Evolutionary conservation across 164 flowering plant species (phyloP).

Genomic region (Nymphaea colorata): DNA sequence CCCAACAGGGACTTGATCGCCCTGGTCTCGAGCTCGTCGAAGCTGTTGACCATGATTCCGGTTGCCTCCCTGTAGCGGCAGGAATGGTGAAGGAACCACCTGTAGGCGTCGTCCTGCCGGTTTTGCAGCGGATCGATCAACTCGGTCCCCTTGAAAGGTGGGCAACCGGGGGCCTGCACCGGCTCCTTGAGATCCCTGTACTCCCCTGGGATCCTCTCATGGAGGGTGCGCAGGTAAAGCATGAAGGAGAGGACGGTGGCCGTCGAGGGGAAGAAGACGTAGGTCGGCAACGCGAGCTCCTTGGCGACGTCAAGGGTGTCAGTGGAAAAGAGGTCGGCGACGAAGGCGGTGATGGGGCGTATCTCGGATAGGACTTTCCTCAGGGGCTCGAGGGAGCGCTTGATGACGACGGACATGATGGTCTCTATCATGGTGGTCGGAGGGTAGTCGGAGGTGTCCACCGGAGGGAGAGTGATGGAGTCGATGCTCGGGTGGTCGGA

Average conservation of each 20-base stretch:
- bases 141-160: slow-evolving; percentile 18
- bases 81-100: slow-evolving; percentile 11
- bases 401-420: slow-evolving; percentile 2
- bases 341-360: slow-evolving; percentile 12
- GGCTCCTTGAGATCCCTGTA: slow-evolving; percentile 19
- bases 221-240: slow-evolving; percentile 21
- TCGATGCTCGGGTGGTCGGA: slow-evolving; percentile 16
- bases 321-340: slow-evolving; percentile 30
- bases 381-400: not conserved
- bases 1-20: slow-evolving; percentile 11
- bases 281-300: slow-evolving; percentile 21
- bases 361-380: not conserved
- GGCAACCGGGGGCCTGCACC: slow-evolving; percentile 22
- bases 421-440: not conserved
- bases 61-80: slow-evolving; percentile 7
- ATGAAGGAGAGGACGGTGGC: slow-evolving; percentile 20
- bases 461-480: slow-evolving; percentile 20
- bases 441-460: slow-evolving; percentile 15
- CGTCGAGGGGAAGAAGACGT: slow-evolving; percentile 26
- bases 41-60: slow-evolving; percentile 21
- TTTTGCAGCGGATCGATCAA: slow-evolving; percentile 20
- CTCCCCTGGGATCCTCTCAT: slow-evolving; percentile 13
- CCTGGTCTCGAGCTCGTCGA: slow-evolving; percentile 15
- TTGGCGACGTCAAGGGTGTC: slow-evolving; percentile 24
- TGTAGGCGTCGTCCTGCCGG: slow-evolving; percentile 15